phyloP scores from a whole-genome alignment of 2,329 filamentous ascomycete genomes.

The Apiospora kogelbergensis region DNA sequence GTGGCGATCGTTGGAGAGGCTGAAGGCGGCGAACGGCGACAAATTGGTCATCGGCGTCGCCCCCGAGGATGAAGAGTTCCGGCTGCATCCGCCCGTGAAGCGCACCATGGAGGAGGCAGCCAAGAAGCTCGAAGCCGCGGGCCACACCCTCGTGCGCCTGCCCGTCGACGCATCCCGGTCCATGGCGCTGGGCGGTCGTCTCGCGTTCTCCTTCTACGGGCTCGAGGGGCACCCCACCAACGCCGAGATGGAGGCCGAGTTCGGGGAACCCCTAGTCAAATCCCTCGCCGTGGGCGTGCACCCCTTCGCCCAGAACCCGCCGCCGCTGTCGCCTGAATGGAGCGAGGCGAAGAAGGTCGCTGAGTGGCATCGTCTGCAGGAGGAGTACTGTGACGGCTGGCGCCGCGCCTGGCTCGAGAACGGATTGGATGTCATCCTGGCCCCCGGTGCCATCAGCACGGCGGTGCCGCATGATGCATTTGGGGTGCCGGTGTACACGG shows the following conservation, averaged over 20 bases:
- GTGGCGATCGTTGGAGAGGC: constrained; percentile 37
- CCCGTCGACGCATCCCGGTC: constrained; percentile 28
- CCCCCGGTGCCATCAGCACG: constrained; percentile 47
- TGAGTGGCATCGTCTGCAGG: constrained; percentile 36
- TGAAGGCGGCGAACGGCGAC: constrained; percentile 16
- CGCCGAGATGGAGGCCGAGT: constrained; percentile 27
- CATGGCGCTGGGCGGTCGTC: constrained; percentile 26
- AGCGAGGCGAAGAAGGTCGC: constrained; percentile 39
- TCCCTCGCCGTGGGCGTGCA: constrained; percentile 31
- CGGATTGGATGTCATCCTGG: constrained; percentile 50
- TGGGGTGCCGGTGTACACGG: constrained; percentile 44
- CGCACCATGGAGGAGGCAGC: constrained; percentile 43
- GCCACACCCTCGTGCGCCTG: constrained; percentile 44
- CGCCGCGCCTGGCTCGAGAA: constrained; percentile 41
- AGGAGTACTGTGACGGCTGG: constrained; percentile 37
- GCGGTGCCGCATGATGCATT: constrained; percentile 53
- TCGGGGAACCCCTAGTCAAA: constrained; percentile 43
- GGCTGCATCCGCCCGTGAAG: constrained; percentile 50
- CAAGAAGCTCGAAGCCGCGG: constrained; percentile 37
- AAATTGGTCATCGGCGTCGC: constrained; percentile 49
- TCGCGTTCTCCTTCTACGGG: constrained; percentile 41
- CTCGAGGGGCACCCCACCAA: constrained; percentile 25
- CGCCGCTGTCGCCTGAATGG: constrained; percentile 31
- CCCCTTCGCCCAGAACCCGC: constrained; percentile 22
- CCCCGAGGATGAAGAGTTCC: constrained; percentile 44